These are phyloP conservation scores for Trapa incisa DNA, from an alignment of 345 rosid genomes.

Conservation along the genomic window DNA sequence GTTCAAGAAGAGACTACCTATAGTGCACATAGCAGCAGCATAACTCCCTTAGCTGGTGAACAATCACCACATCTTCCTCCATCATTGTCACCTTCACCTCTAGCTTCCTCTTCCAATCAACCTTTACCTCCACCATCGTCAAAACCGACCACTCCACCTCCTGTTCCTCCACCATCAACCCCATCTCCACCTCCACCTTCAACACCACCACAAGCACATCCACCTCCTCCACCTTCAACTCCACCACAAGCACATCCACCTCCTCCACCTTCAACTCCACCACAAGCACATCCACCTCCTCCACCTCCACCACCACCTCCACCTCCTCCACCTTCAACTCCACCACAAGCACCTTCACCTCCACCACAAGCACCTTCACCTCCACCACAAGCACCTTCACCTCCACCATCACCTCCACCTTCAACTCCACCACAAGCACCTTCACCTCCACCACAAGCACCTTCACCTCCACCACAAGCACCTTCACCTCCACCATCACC, in stretches of 20 bases:
- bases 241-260: neutral
- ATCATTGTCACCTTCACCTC: slow-evolving; percentile 6
- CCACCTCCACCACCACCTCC: slow-evolving; percentile 16
- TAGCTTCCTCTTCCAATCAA: slow-evolving; percentile 14
- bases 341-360: slow-evolving; percentile 13
- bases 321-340: slow-evolving; percentile 18
- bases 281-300: slow-evolving; percentile 4
- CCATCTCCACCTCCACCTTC: slow-evolving; percentile 10
- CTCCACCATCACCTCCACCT: slow-evolving; percentile 26
- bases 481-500: slow-evolving; percentile 15
- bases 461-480: slow-evolving; percentile 12
- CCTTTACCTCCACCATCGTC: slow-evolving; percentile 7
- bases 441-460: neutral
- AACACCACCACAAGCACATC: slow-evolving; percentile 11
- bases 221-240: slow-evolving; percentile 23
- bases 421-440: slow-evolving; percentile 8
- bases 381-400: slow-evolving; percentile 12
- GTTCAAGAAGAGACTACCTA: neutral
- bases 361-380: slow-evolving; percentile 14
- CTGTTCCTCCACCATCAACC: slow-evolving; percentile 3
- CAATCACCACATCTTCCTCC: slow-evolving; percentile 5
- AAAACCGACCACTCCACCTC: slow-evolving; percentile 12
- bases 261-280: slow-evolving; percentile 10
- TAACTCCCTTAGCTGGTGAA: neutral
- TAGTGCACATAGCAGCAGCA: neutral